Percentiles rank a stretch among this genome's conserved stretches.
Conservation (phyloP, 768 basidiomycete species). For the Boletus pseudopeckii region DNA sequence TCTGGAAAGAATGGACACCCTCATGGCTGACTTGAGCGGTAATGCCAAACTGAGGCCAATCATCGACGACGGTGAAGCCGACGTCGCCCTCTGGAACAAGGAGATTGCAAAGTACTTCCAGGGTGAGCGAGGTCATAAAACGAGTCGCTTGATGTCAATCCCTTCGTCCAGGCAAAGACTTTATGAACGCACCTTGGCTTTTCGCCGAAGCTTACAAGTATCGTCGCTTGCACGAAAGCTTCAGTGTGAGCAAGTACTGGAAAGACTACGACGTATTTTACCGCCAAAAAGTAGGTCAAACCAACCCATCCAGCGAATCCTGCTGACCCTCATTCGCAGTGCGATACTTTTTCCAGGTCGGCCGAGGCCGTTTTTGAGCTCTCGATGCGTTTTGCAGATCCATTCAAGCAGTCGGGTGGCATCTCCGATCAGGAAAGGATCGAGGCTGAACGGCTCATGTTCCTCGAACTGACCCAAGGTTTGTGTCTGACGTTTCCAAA, state of each 20-base stretch:
- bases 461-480: constrained; percentile 92
- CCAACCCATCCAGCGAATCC: background rate
- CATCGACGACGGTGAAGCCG: constrained; percentile 86
- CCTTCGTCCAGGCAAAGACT: constrained; percentile 62
- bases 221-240: constrained; percentile 88
- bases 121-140: constrained; percentile 41
- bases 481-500: constrained; percentile 14
- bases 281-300: constrained; percentile 69
- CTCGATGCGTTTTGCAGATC: constrained; percentile 86
- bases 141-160: background rate
- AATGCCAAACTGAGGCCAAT: constrained; percentile 85
- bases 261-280: constrained; percentile 92
- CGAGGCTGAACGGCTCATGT: constrained; percentile 81
- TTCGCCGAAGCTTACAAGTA: constrained; percentile 96
- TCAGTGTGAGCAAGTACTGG: constrained; percentile 90
- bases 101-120: constrained; percentile 94
- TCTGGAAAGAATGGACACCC: constrained; percentile 84
- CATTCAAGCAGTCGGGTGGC: constrained; percentile 60
- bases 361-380: constrained; percentile 90
- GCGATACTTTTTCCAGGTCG: constrained; percentile 94
- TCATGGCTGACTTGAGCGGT: constrained; percentile 83
- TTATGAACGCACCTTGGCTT: constrained; percentile 95
- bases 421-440: constrained; percentile 49
- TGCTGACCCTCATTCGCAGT: constrained; percentile 40
- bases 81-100: constrained; percentile 96